Conservation (phyloP, 2,329 filamentous ascomycete species). For the Penicillium hordei region DNA sequence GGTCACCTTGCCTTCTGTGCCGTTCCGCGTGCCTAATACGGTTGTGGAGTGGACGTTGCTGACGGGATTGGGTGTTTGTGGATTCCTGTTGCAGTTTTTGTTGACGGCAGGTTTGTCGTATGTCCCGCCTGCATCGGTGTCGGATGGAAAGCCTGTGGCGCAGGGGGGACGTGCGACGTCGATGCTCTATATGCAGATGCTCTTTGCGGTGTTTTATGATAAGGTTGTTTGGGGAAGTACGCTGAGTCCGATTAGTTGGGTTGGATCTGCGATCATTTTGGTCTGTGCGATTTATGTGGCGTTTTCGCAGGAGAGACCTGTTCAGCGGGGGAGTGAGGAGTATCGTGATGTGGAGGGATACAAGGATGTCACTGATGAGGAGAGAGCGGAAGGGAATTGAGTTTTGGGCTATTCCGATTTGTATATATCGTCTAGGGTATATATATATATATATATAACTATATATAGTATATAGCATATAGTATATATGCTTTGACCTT, state of each 20-base stretch:
- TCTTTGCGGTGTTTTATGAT: constrained; percentile 66
- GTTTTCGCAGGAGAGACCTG: constrained; percentile 37
- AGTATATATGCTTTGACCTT: not conserved
- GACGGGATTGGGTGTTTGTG: constrained; percentile 66
- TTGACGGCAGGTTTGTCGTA: constrained; percentile 73
- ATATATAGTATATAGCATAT: no score
- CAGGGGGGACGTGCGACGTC: constrained; percentile 56
- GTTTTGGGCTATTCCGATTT: not conserved
- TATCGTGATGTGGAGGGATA: constrained; percentile 7
- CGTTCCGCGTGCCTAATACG: constrained; percentile 57
- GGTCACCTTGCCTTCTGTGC: constrained; percentile 54
- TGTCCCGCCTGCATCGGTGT: constrained; percentile 56
- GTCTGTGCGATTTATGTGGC: constrained; percentile 65
- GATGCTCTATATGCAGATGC: constrained; percentile 69
- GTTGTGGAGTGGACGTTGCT: constrained; percentile 66
- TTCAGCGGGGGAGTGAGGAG: not conserved
- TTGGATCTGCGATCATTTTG: constrained; percentile 64
- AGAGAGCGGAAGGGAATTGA: constrained; percentile 10
- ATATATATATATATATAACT: no score
- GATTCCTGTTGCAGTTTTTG: constrained; percentile 85
- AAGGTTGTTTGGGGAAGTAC: constrained; percentile 62
- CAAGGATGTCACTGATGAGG: constrained; percentile 8
- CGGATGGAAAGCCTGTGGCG: constrained; percentile 6
- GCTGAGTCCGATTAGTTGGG: constrained; percentile 57
- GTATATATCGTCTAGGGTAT: no score